These are phyloP conservation scores for Candida tallmaniae DNA, from an alignment of 805 yeast genomes.

Conservation along the genomic window DNA sequence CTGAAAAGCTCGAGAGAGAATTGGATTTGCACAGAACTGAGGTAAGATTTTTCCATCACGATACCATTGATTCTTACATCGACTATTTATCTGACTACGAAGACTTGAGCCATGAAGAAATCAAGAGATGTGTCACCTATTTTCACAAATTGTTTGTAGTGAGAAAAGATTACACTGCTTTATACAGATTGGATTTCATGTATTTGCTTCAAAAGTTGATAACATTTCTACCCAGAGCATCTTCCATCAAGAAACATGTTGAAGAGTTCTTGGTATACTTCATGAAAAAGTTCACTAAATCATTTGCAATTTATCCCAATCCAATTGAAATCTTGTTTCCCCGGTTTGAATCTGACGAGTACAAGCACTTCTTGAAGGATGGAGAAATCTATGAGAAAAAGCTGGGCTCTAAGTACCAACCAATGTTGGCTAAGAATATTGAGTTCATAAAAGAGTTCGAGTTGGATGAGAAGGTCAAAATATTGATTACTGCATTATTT, in stretches of 20 bases:
- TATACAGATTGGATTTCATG: conserved; percentile 73
- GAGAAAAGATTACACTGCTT: conserved; percentile 52
- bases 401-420: conserved; percentile 14
- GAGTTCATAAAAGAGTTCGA: conserved; percentile 29
- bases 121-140: conserved; percentile 62
- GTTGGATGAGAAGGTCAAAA: conserved; percentile 46
- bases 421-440: conserved; percentile 31
- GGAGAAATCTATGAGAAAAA: conserved; percentile 44
- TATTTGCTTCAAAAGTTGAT: conserved; percentile 46
- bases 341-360: conserved; percentile 42
- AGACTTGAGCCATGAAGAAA: conserved; percentile 56
- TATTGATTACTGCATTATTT: conserved; percentile 46
- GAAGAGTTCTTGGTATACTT: conserved; percentile 62
- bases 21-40: conserved; percentile 40
- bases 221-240: conserved; percentile 42
- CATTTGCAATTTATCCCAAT: conserved; percentile 48
- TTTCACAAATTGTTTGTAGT: conserved; percentile 65
- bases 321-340: conserved; percentile 67
- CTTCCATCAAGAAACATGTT: conserved; percentile 52
- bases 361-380: conserved; percentile 49
- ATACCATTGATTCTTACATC: conserved; percentile 62
- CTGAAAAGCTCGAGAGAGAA: conserved; percentile 41
- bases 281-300: conserved; percentile 52
- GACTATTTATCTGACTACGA: conserved; percentile 54
- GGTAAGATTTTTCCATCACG: conserved; percentile 50